These are phyloP conservation scores for Suillus paluster DNA, from an alignment of 768 basidiomycete species.

Conservation along the genomic window DNA sequence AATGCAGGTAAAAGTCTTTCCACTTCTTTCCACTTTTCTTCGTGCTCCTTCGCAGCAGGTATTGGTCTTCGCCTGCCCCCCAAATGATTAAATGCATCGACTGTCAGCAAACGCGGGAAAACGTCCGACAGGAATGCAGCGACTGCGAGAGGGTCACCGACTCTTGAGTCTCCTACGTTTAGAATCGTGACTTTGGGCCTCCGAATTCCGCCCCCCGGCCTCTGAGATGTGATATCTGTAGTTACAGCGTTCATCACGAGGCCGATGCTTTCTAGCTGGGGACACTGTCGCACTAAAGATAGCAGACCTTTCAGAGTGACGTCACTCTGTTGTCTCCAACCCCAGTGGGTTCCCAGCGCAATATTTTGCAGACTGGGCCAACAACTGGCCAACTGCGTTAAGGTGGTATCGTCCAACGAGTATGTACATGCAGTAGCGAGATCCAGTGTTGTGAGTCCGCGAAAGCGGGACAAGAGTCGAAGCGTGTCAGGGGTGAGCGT, in stretches of 20 bases:
- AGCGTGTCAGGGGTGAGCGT: conserved; percentile 2
- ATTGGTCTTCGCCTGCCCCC: conserved; percentile 3
- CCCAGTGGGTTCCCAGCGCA: conserved; percentile 6
- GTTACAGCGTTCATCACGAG: conserved; percentile 9
- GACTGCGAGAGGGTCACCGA: conserved; percentile 2
- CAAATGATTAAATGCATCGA: conserved; percentile 2
- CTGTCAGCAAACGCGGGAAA: conserved; percentile 1
- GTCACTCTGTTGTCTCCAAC: conserved; percentile 8
- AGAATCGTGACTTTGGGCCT: conserved; percentile 3
- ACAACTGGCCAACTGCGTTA: conserved; percentile 11
- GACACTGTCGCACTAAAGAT: conserved; percentile 11
- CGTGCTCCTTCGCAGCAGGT: conserved; percentile 5
- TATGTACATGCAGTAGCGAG: conserved; percentile 4
- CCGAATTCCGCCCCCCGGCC: conserved; percentile 3
- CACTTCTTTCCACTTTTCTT: conserved; percentile 8
- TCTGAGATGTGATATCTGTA: conserved; percentile 8
- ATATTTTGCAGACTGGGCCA: conserved; percentile 10
- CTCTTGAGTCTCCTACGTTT: conserved; percentile 8
- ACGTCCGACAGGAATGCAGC: conserved; percentile 7
- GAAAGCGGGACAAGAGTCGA: conserved; percentile 8
- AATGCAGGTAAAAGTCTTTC: conserved; percentile 4
- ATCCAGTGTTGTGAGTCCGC: conserved; percentile 5
- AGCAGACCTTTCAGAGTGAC: conserved; percentile 11
- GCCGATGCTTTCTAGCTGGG: conserved; percentile 2
- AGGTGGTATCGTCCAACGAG: conserved; percentile 10